Evolutionary conservation across 2,329 filamentous ascomycete species (phyloP).

Genomic region (Calonectria multiphialidica): DNA sequence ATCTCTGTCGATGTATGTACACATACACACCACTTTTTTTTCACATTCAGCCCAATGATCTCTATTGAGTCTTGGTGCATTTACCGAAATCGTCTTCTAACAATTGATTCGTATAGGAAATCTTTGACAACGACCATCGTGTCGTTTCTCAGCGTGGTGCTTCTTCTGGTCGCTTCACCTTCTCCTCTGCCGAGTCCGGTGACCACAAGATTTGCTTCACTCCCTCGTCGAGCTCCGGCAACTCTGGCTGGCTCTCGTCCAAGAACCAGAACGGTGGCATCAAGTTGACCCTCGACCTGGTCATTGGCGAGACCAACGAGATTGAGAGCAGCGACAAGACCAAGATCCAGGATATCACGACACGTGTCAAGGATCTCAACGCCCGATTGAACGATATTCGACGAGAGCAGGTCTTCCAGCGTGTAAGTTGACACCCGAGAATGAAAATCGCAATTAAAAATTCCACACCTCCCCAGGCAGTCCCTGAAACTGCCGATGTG

Average conservation of each 20-base stretch:
- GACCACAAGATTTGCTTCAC: constrained; percentile 97
- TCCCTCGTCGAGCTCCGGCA: constrained; percentile 79
- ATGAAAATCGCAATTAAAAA: neutral
- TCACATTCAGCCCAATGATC: neutral
- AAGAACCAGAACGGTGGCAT: constrained; percentile 79
- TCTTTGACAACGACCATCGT: constrained; percentile 97
- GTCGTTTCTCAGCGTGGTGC: constrained; percentile 89
- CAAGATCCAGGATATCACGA: constrained; percentile 90
- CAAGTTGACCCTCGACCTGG: constrained; percentile 88
- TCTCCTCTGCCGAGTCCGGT: constrained; percentile 93
- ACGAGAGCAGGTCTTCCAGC: constrained; percentile 95
- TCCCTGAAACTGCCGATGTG: neutral
- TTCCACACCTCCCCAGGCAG: too few species aligned
- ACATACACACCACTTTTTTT: neutral
- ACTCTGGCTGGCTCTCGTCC: constrained; percentile 78
- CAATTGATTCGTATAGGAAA: constrained; percentile 69
- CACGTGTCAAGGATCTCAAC: constrained; percentile 91
- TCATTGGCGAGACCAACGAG: constrained; percentile 92
- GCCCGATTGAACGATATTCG: constrained; percentile 87
- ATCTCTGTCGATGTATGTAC: constrained; percentile 87
- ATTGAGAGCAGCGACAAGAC: constrained; percentile 95
- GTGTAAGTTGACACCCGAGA: constrained; percentile 65
- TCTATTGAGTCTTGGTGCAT: neutral
- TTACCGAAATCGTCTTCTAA: constrained; percentile 10
- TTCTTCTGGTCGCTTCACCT: constrained; percentile 88